Conservation (phyloP, 495 filamentous ascomycete species). For the Lindgomyces ingoldianus region DNA sequence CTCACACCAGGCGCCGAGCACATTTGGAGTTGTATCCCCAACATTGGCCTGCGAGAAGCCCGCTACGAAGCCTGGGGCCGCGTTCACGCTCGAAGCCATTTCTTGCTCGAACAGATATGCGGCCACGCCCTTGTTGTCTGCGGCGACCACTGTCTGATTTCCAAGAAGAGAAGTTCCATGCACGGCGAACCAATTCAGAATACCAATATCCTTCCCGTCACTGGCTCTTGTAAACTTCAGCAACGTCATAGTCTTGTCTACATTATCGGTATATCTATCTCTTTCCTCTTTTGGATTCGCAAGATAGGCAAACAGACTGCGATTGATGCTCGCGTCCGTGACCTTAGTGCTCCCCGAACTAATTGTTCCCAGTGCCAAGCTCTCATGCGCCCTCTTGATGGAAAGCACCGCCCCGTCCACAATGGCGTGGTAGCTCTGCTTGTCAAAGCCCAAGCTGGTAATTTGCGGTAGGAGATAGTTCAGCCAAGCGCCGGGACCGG, state of each 20-base stretch:
- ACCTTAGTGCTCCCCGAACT: conserved; percentile 74
- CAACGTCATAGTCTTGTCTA: conserved; percentile 85
- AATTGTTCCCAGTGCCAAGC: conserved; percentile 68
- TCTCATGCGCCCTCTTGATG: conserved; percentile 79
- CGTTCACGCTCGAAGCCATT: conserved; percentile 50
- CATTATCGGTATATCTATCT: conserved; percentile 68
- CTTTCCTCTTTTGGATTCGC: conserved; percentile 83
- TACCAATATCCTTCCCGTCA: conserved; percentile 72
- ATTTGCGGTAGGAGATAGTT: conserved; percentile 97
- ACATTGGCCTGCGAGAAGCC: conserved; percentile 95
- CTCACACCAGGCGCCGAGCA: conserved; percentile 63
- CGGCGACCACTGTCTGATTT: conserved; percentile 89
- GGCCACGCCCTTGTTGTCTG: conserved; percentile 96
- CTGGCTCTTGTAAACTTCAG: conserved; percentile 74
- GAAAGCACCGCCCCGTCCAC: conserved; percentile 83
- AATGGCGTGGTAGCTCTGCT: conserved; percentile 85
- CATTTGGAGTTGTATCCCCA: conserved; percentile 89
- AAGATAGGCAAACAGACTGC: conserved; percentile 88
- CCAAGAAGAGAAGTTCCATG: conserved; percentile 90
- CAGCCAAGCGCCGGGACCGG: conserved; percentile 89
- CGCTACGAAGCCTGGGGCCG: conserved; percentile 72
- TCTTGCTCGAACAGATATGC: conserved; percentile 82
- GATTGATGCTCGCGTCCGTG: conserved; percentile 82
- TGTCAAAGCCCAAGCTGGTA: conserved; percentile 84
- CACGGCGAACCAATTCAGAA: conserved; percentile 90